Evolutionary conservation across 495 filamentous ascomycete genomes (phyloP).

Genomic region (Neurospora pannonica): DNA sequence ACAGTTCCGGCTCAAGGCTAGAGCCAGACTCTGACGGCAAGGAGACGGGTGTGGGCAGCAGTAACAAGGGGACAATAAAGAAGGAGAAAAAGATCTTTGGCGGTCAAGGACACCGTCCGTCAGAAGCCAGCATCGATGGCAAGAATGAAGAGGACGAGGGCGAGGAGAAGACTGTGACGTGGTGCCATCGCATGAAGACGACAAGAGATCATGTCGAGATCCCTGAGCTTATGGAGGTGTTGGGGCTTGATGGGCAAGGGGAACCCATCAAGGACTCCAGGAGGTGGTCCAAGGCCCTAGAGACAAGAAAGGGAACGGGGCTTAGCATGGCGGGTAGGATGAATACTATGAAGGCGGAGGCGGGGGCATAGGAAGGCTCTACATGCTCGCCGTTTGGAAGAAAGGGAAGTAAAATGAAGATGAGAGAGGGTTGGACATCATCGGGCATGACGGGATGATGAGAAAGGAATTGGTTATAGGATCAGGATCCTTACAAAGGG

Average conservation of each 20-base stretch:
- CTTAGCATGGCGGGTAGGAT: constrained; percentile 34
- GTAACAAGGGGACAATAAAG: not conserved
- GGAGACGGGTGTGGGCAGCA: not conserved
- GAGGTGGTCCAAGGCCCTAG: constrained; percentile 31
- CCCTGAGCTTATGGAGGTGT: constrained; percentile 46
- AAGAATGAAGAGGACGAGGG: constrained; percentile 16
- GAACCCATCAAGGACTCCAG: constrained; percentile 28
- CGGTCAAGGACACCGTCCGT: not conserved
- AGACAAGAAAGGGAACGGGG: constrained; percentile 37
- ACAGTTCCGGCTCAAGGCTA: not conserved
- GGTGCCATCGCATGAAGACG: constrained; percentile 78
- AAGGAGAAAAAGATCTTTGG: not conserved
- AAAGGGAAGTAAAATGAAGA: not conserved
- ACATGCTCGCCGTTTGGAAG: not conserved
- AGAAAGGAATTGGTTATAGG: not conserved
- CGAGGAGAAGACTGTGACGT: constrained; percentile 51
- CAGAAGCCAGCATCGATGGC: constrained; percentile 17
- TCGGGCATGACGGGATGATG: not conserved
- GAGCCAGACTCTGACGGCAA: not conserved
- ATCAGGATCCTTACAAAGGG: not conserved
- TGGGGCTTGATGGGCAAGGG: constrained; percentile 47
- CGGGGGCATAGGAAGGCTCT: not conserved
- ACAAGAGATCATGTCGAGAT: constrained; percentile 74
- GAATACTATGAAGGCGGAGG: constrained; percentile 18
- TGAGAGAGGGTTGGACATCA: not conserved